These are phyloP conservation scores for Evernia prunastri DNA, from an alignment of 495 filamentous ascomycete species.

Conservation along the genomic window DNA sequence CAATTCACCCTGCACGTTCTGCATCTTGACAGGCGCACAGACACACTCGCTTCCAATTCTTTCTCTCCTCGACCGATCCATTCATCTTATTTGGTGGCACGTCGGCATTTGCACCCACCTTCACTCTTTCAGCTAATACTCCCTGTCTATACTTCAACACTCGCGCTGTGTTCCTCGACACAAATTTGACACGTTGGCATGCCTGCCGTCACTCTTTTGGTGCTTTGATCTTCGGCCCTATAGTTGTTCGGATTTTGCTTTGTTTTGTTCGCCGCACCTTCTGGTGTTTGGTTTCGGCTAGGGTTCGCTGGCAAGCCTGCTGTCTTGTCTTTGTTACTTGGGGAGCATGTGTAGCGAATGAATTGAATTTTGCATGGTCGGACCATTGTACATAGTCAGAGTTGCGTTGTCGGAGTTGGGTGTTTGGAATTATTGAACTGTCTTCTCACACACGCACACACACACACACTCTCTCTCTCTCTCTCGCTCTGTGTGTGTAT, in stretches of 20 bases:
- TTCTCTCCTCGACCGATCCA: background rate
- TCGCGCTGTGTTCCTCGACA: background rate
- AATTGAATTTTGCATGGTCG: background rate
- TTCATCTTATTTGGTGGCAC: background rate
- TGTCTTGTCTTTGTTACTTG: background rate
- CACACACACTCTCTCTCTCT: too few relatives aligned
- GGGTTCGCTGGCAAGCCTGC: background rate
- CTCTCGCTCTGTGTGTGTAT: too few relatives aligned
- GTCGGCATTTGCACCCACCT: background rate
- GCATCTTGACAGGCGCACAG: background rate
- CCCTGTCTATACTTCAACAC: background rate
- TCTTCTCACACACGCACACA: too few relatives aligned
- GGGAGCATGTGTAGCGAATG: background rate
- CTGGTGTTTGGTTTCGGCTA: background rate
- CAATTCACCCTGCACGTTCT: too few relatives aligned
- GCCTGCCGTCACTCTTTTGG: background rate
- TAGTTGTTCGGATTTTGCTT: background rate
- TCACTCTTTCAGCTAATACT: background rate
- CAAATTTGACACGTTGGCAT: background rate
- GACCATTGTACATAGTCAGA: background rate
- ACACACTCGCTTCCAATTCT: background rate
- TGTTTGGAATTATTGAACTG: background rate
- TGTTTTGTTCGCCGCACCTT: background rate
- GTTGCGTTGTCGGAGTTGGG: background rate
- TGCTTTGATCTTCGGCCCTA: background rate